Evolutionary conservation across 805 yeast species (phyloP).

Genomic region (Clavispora fructus): DNA sequence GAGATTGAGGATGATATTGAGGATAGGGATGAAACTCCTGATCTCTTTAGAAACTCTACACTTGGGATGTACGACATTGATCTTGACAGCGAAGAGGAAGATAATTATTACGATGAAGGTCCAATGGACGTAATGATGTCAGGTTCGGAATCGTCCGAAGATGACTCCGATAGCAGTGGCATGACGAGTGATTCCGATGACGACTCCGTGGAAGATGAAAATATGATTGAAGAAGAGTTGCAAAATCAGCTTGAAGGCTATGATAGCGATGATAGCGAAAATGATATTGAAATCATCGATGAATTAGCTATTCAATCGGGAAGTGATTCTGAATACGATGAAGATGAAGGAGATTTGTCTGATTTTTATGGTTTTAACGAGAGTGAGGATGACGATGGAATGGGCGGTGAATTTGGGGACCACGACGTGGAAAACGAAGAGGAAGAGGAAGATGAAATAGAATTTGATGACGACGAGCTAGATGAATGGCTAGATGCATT

Average conservation of each 20-base stretch:
- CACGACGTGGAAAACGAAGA: slow-evolving; percentile 24
- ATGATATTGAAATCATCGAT: slow-evolving; percentile 33
- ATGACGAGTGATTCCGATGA: slow-evolving; percentile 22
- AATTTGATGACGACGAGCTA: slow-evolving; percentile 31
- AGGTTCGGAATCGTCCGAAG: slow-evolving; percentile 25
- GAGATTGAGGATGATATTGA: slow-evolving; percentile 49
- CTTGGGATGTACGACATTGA: slow-evolving; percentile 92
- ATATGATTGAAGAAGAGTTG: slow-evolving; percentile 16
- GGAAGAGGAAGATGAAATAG: slow-evolving; percentile 25
- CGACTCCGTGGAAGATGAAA: slow-evolving; percentile 23
- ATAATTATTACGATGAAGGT: slow-evolving; percentile 35
- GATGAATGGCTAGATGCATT: slow-evolving; percentile 40
- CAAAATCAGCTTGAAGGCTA: slow-evolving; percentile 13
- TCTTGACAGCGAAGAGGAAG: slow-evolving; percentile 57
- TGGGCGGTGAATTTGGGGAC: slow-evolving; percentile 15
- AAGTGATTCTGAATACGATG: slow-evolving; percentile 27
- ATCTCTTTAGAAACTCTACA: slow-evolving; percentile 81
- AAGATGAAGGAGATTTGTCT: slow-evolving; percentile 24
- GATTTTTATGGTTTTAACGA: slow-evolving; percentile 19
- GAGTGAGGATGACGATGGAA: slow-evolving; percentile 8
- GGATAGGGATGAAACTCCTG: slow-evolving; percentile 68
- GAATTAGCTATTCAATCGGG: slow-evolving; percentile 26
- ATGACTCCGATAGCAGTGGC: slow-evolving; percentile 18
- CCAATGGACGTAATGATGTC: slow-evolving; percentile 37
- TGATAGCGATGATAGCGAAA: slow-evolving; percentile 21